phyloP scores from a whole-genome alignment of 2,329 filamentous ascomycete genomes.

The Pseudogymnoascus sp. region DNA sequence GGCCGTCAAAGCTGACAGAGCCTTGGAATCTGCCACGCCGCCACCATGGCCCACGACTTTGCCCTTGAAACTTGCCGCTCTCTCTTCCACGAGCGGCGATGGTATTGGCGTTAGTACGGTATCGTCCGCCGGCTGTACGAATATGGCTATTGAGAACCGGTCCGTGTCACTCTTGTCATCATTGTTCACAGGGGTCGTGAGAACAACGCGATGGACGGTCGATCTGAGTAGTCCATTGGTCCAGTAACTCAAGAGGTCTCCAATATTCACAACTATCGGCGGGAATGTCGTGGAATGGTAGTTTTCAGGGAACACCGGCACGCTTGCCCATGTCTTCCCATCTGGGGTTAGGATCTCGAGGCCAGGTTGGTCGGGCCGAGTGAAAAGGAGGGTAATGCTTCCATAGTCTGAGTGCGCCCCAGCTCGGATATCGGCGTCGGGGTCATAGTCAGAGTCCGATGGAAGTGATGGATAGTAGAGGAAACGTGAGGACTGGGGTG shows the following conservation, averaged over 20 bases:
- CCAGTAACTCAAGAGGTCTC: slow-evolving; percentile 73
- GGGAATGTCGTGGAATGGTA: slow-evolving; percentile 42
- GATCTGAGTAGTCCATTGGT: slow-evolving; percentile 80
- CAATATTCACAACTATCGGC: slow-evolving; percentile 69
- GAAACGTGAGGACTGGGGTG: slow-evolving; percentile 39
- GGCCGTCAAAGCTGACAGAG: slow-evolving; percentile 52
- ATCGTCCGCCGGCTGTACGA: slow-evolving; percentile 54
- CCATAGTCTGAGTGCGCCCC: slow-evolving; percentile 84
- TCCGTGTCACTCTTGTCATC: slow-evolving; percentile 34
- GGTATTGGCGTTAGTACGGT: slow-evolving; percentile 51
- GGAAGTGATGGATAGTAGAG: slow-evolving; percentile 61
- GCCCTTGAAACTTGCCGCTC: slow-evolving; percentile 17
- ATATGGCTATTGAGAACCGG: slow-evolving; percentile 61
- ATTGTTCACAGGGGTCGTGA: slow-evolving; percentile 45
- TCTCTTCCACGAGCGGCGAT: slow-evolving; percentile 46
- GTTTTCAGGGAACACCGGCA: slow-evolving; percentile 56
- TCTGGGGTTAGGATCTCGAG: slow-evolving; percentile 67
- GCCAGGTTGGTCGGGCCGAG: slow-evolving; percentile 74
- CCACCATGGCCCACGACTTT: background rate
- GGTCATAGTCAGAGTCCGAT: slow-evolving; percentile 35
- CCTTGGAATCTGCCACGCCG: slow-evolving; percentile 27
- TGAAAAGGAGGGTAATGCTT: slow-evolving; percentile 69
- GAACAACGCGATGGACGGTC: slow-evolving; percentile 83
- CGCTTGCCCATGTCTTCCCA: slow-evolving; percentile 49
- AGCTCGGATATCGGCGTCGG: slow-evolving; percentile 64